phyloP scores from a whole-genome alignment of 306 rosid genomes.

The Prunus dulcis region DNA sequence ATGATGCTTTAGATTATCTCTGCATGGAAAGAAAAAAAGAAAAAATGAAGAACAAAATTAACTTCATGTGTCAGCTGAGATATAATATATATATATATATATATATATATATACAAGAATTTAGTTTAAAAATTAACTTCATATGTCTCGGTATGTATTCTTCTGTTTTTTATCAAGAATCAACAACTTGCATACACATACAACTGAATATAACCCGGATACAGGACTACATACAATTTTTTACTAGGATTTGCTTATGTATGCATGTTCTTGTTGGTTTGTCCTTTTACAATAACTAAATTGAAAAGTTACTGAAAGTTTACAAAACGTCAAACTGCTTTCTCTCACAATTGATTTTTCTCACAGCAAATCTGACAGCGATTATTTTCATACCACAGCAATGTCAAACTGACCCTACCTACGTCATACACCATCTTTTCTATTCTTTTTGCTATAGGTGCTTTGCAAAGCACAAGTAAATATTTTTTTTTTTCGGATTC shows the following conservation, averaged over 20 bases:
- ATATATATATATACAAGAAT: background rate
- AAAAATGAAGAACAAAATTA: background rate
- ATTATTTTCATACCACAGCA: no score
- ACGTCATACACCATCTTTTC: no score
- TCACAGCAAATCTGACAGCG: no score
- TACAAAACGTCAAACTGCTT: no score
- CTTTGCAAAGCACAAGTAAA: no score
- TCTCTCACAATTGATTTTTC: no score
- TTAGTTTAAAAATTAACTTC: no score
- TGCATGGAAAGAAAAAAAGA: conserved; percentile 15
- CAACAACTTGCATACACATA: background rate
- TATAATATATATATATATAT: background rate
- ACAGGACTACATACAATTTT: background rate
- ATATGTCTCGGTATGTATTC: no score
- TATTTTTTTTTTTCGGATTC: no score
- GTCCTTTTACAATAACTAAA: background rate
- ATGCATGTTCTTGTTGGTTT: background rate
- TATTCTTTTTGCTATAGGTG: no score
- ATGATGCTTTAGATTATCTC: conserved; percentile 71
- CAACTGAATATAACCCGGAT: background rate
- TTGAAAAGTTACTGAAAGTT: background rate
- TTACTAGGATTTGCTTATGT: background rate
- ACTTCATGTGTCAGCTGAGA: background rate
- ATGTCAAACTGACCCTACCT: no score
- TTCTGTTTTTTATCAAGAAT: background rate